These are phyloP conservation scores for Trametes versicolor DNA, from an alignment of 1,284 basidiomycete genomes.

Conservation along the genomic window DNA sequence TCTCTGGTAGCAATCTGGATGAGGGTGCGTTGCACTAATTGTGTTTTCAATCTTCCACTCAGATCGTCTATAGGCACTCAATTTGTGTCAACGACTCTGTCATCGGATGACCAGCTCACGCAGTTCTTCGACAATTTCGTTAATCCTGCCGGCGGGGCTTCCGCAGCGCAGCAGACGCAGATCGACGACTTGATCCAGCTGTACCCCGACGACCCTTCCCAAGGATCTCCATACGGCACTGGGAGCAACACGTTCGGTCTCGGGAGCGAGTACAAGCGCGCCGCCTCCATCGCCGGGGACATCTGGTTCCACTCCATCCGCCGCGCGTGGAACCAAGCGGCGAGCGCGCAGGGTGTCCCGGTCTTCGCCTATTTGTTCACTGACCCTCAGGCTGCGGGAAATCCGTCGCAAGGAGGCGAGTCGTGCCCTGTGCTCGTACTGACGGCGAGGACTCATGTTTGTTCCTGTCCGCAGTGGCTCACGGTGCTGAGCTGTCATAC, in stretches of 20 bases:
- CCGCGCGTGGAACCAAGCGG: conserved; percentile 52
- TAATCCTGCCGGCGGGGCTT: conserved; percentile 46
- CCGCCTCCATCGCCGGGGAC: conserved; percentile 56
- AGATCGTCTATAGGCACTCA: conserved; percentile 16
- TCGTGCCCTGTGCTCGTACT: no score
- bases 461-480: conserved; percentile 45
- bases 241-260: conserved; percentile 61
- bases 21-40: conserved; percentile 22
- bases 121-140: conserved; percentile 20
- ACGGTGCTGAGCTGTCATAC: conserved; percentile 52
- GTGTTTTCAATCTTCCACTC: no score
- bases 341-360: conserved; percentile 50
- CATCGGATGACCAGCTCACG: conserved; percentile 44
- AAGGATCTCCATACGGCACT: conserved; percentile 60
- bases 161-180: conserved; percentile 35
- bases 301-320: conserved; percentile 52
- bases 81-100: conserved; percentile 32
- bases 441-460: neutral
- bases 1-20: conserved; percentile 30
- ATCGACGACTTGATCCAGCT: conserved; percentile 50
- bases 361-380: conserved; percentile 60
- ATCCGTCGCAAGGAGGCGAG: conserved; percentile 42
- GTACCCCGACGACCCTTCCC: conserved; percentile 58
- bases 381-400: conserved; percentile 47
- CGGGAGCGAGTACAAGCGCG: conserved; percentile 53